phyloP scores from a whole-genome alignment of 2,329 filamentous ascomycete genomes.

The Davidsoniella virescens region DNA sequence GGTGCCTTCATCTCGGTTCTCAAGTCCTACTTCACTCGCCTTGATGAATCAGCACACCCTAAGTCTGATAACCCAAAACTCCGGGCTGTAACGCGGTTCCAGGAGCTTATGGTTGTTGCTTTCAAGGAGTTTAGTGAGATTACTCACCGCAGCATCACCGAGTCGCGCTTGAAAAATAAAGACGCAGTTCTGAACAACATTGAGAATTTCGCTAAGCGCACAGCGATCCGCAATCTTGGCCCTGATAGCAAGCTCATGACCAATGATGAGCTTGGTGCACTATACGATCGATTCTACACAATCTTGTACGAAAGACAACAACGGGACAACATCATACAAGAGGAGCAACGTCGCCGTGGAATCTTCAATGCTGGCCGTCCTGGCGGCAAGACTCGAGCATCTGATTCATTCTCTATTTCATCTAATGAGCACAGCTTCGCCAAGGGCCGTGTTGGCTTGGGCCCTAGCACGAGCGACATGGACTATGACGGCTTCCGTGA shows the following conservation, averaged over 20 bases:
- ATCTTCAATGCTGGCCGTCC: slow-evolving; percentile 22
- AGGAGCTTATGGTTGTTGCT: slow-evolving; percentile 96
- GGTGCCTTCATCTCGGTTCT: slow-evolving; percentile 93
- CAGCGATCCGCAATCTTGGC: slow-evolving; percentile 85
- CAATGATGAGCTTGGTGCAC: slow-evolving; percentile 67
- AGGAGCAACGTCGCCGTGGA: slow-evolving; percentile 50
- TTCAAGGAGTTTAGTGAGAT: slow-evolving; percentile 97
- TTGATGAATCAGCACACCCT: slow-evolving; percentile 92
- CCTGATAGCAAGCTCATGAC: slow-evolving; percentile 87
- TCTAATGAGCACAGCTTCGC: slow-evolving; percentile 35
- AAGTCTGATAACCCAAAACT: slow-evolving; percentile 91
- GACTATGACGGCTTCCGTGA: slow-evolving; percentile 94
- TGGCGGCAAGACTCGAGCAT: slow-evolving; percentile 19
- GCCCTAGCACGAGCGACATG: slow-evolving; percentile 83
- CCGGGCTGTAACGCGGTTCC: slow-evolving; percentile 83
- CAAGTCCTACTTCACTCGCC: slow-evolving; percentile 81
- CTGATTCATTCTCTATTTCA: slow-evolving; percentile 17
- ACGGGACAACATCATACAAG: slow-evolving; percentile 57
- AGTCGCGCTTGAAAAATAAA: slow-evolving; percentile 82
- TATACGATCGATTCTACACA: slow-evolving; percentile 90
- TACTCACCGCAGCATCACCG: slow-evolving; percentile 80
- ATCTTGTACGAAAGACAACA: slow-evolving; percentile 86
- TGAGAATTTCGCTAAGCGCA: slow-evolving; percentile 92
- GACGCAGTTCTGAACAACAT: slow-evolving; percentile 89
- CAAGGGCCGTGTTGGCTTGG: slow-evolving; percentile 73